Conservation (phyloP, 2,329 filamentous ascomycete genomes). For the Verticillium albo-atrum region DNA sequence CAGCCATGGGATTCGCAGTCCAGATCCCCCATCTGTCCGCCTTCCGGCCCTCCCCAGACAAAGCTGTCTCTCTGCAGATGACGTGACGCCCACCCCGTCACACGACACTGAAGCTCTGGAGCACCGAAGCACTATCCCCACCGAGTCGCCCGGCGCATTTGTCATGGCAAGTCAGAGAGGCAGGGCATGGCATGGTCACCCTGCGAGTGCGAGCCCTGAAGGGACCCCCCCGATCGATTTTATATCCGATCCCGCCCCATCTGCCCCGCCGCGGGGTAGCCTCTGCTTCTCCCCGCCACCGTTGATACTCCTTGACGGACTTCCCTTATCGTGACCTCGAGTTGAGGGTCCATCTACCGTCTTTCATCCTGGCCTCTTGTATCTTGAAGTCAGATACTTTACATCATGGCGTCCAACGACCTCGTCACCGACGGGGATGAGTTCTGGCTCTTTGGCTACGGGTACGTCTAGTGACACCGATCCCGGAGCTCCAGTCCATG, state of each 20-base stretch:
- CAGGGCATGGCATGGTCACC: background rate
- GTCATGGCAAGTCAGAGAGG: too few species aligned
- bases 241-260: background rate
- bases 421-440: slow-evolving; percentile 45
- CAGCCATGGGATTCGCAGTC: too few species aligned
- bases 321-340: background rate
- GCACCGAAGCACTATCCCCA: background rate
- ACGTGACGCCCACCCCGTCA: background rate
- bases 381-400: background rate
- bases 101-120: background rate
- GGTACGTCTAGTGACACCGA: slow-evolving; percentile 49
- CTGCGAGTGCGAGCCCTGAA: background rate
- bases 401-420: background rate
- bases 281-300: background rate
- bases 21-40: background rate
- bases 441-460: slow-evolving; percentile 97
- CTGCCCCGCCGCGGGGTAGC: background rate
- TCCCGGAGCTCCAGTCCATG: background rate
- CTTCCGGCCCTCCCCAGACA: background rate
- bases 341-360: background rate
- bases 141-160: background rate
- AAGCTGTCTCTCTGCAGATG: background rate
- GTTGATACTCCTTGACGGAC: background rate
- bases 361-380: background rate
- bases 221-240: background rate